Evolutionary conservation across 768 basidiomycete species (phyloP).

Genomic region (Lactifluus pinguis): DNA sequence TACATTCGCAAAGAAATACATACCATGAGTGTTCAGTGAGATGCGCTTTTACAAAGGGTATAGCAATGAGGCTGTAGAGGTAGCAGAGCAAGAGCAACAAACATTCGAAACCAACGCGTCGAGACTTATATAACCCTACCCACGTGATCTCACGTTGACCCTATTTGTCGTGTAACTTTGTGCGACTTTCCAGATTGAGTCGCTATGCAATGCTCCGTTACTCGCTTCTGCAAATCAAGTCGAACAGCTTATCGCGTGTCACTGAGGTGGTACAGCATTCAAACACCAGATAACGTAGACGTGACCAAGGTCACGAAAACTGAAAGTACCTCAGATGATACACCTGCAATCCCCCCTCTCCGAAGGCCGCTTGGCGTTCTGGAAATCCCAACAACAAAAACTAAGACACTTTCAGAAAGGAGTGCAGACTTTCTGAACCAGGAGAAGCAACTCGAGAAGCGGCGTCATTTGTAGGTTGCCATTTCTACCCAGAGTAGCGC

Average conservation of each 20-base stretch:
- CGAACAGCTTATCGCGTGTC: background rate
- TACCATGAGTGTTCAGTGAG: slow-evolving; percentile 8
- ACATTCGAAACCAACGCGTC: background rate
- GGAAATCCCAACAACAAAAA: slow-evolving; percentile 43
- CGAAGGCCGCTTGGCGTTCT: slow-evolving; percentile 69
- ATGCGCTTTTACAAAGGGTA: background rate
- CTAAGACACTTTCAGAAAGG: slow-evolving; percentile 39
- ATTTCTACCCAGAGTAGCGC: slow-evolving; percentile 36
- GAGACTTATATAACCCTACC: slow-evolving; percentile 1
- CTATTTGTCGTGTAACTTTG: no score
- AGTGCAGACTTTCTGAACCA: slow-evolving; percentile 62
- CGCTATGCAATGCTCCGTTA: background rate
- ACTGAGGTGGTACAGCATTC: background rate
- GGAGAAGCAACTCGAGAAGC: slow-evolving; percentile 59
- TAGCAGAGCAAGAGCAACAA: slow-evolving; percentile 5
- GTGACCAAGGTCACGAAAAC: background rate
- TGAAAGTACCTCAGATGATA: background rate
- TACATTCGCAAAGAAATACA: background rate
- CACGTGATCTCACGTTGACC: slow-evolving; percentile 7
- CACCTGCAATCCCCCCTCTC: slow-evolving; percentile 28
- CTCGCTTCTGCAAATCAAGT: background rate
- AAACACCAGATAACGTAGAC: background rate
- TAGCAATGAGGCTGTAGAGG: slow-evolving; percentile 5
- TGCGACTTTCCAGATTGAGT: no score
- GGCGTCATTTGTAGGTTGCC: slow-evolving; percentile 44